Base-by-base conservation (phyloP, 345 rosid genomes). In the Brassica incana region DNA sequence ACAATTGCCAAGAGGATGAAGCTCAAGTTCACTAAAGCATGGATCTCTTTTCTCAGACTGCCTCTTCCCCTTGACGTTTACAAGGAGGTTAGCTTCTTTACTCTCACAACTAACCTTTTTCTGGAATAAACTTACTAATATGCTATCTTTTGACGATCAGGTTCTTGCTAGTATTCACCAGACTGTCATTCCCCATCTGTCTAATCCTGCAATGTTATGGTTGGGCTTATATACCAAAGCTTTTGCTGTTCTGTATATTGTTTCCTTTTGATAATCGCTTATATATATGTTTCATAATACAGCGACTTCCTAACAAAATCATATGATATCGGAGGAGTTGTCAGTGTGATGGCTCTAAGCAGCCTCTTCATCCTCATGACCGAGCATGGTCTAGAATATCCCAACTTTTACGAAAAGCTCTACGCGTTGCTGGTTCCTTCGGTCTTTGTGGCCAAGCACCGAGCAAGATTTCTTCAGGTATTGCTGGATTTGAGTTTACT, bases 301-400 rank as follows among this genome's bases (percentile, higher is more conserved):
- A 91, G 99, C 23, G 98, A 95, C 85, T 95, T 95, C 75, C 86
- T 95, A 75, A 91, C 97, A 65, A 88, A 92, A 80, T 95, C 97
- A 38, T 93, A 95, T 78, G 95, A 93, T 79, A 87, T 93, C 38
- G 99, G 99, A 8, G 98, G 98, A 79, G 97, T 95, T 78, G 92
- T 93, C 73, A 95, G 97, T 78, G 95, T 93, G 72, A 91, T 95
- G 98, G 92, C 97, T 67, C 96, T 95, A 54, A 93, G 96, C 82
- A 87, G 97, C 56, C 97, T 95, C 75, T 93, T 88, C 82, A 88
- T 89, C 80, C 98, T 95, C 80, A 91, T 95, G 93, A 89, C 98
- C 16, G 77, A 88, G 50, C 97, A 95, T 69, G 96, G 97, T 69
- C 72, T 93, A 61, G 98, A 95, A 79, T 93, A 95, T 76, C 95